phyloP scores from a whole-genome alignment of 345 rosid species.

The Gossypium anomalum region DNA sequence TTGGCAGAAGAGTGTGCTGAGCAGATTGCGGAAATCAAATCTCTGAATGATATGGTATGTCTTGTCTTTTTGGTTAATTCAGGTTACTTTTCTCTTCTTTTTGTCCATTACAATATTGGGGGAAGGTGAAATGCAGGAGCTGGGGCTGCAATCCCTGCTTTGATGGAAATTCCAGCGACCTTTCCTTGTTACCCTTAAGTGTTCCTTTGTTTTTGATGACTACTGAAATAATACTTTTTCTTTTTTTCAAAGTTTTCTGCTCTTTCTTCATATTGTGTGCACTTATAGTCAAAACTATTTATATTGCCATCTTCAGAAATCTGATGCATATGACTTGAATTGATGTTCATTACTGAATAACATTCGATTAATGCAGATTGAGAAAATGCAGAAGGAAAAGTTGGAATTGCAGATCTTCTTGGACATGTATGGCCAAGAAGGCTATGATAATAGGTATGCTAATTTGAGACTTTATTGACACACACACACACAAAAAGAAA shows the following conservation, averaged over 20 bases:
- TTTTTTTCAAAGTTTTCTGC: not conserved
- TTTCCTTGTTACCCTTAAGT: not conserved
- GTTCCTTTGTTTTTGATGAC: not conserved
- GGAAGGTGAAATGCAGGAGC: not conserved
- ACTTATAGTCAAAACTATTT: not conserved
- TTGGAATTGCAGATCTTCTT: slow-evolving; percentile 60
- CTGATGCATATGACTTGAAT: slow-evolving; percentile 2
- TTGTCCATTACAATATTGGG: not conserved
- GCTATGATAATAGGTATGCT: slow-evolving; percentile 63
- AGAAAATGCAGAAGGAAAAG: slow-evolving; percentile 69
- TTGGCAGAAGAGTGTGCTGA: slow-evolving; percentile 56
- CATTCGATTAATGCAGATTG: slow-evolving; percentile 54
- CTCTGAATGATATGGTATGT: slow-evolving; percentile 49
- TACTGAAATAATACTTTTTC: not conserved
- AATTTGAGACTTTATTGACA: slow-evolving; percentile 2
- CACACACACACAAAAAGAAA: not conserved
- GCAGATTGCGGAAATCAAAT: slow-evolving; percentile 65
- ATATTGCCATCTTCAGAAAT: not conserved
- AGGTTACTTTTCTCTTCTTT: not conserved
- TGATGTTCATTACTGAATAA: slow-evolving; percentile 8
- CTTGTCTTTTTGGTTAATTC: not conserved
- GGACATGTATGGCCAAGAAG: slow-evolving; percentile 71
- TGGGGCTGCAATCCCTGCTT: not conserved
- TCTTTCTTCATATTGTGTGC: not conserved
- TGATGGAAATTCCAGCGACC: not conserved